Conservation (phyloP, 2,329 filamentous ascomycete genomes). For the Cylindrodendrum hubeiense region DNA sequence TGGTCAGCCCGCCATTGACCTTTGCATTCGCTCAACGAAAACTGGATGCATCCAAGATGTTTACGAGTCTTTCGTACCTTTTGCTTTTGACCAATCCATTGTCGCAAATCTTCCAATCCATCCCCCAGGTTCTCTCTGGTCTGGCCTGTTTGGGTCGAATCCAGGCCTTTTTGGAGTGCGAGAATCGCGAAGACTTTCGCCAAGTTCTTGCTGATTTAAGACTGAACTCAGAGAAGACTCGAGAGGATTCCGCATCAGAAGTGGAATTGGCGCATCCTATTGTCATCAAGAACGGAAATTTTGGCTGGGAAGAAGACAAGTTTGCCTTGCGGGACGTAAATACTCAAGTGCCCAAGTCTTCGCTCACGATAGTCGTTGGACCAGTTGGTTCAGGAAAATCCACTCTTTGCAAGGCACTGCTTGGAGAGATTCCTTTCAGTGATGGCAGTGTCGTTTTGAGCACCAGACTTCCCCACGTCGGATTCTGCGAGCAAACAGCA, state of each 20-base stretch:
- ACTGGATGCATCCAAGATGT: constrained; percentile 42
- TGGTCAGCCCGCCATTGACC: constrained; percentile 46
- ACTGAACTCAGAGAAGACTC: not conserved
- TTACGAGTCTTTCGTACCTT: constrained; percentile 47
- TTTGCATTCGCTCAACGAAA: constrained; percentile 39
- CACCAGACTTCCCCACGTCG: constrained; percentile 1
- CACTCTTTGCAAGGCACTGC: constrained; percentile 49
- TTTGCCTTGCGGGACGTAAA: constrained; percentile 8
- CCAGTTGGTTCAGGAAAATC: constrained; percentile 50
- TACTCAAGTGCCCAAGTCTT: constrained; percentile 4
- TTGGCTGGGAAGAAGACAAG: constrained; percentile 19
- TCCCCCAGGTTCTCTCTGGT: constrained; percentile 44
- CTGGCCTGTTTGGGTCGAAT: constrained; percentile 49
- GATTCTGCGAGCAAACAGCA: constrained; percentile 18
- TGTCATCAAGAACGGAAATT: constrained; percentile 8
- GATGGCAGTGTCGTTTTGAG: constrained; percentile 1
- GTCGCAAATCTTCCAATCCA: constrained; percentile 40
- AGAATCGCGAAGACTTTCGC: constrained; percentile 31
- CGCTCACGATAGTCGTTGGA: constrained; percentile 47
- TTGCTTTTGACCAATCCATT: constrained; percentile 48
- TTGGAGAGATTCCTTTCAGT: constrained; percentile 36
- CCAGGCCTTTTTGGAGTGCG: constrained; percentile 48
- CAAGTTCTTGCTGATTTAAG: not conserved
- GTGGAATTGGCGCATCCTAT: not conserved
- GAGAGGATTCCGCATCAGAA: too few relatives aligned